Conservation (phyloP, 495 filamentous ascomycete species). For the Neurospora sp. region DNA sequence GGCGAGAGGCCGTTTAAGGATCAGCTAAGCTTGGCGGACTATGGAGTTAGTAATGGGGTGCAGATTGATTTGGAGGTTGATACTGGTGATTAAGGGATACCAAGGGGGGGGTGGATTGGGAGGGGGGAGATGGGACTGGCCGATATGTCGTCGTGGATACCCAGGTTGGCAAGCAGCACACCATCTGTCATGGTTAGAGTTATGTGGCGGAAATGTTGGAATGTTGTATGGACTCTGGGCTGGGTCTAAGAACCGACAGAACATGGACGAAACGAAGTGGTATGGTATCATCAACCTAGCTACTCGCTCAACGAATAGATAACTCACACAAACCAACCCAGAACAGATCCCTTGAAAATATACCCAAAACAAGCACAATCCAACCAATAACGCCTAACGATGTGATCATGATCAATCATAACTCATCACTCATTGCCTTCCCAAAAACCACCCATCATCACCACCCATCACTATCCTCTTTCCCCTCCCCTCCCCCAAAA, state of each 20-base stretch:
- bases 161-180: too few relatives aligned
- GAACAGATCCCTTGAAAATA: not conserved
- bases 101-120: not conserved
- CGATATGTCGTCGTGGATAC: not conserved
- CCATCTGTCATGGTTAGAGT: too few relatives aligned
- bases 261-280: not conserved
- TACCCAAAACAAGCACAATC: not conserved
- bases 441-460: not conserved
- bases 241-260: not conserved
- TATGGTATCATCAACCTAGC: not conserved
- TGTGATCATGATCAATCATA: not conserved
- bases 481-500: not conserved
- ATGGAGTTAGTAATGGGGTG: conserved; percentile 80
- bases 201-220: not conserved
- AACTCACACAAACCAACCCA: not conserved
- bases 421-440: not conserved
- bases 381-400: not conserved
- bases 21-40: conserved; percentile 73
- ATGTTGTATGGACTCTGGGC: not conserved
- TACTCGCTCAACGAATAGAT: not conserved
- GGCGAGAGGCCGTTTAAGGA: conserved; percentile 90
- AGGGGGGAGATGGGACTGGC: not conserved
- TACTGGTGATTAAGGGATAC: conserved; percentile 52
- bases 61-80: conserved; percentile 83
- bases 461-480: not conserved